Evolutionary conservation across 257 asterid genomes (phyloP).

Genomic region (Fraxinus cuspidata): DNA sequence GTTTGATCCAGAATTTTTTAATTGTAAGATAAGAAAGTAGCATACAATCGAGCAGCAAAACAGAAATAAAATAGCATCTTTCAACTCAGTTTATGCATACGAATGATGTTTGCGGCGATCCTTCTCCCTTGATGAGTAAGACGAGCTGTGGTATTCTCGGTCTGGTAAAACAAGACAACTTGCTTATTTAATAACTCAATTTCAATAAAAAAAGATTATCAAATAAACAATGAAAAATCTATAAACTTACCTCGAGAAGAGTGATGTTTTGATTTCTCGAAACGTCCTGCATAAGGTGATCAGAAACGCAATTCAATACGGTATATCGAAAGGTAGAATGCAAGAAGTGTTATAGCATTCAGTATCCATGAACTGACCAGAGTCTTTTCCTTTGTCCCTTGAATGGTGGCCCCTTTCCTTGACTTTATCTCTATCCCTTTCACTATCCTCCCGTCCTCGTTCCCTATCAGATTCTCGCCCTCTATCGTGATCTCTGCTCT

Average conservation of each 20-base stretch:
- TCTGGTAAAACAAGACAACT: conserved; percentile 40
- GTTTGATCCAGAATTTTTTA: not conserved
- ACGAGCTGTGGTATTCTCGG: conserved; percentile 62
- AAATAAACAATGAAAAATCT: not conserved
- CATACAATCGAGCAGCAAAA: no score
- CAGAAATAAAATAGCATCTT: not conserved
- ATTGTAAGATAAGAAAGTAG: no score
- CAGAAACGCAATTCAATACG: conserved; percentile 13
- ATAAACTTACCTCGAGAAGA: conserved; percentile 66
- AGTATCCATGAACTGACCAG: conserved; percentile 35
- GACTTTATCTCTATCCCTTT: conserved; percentile 64
- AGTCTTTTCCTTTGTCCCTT: conserved; percentile 70
- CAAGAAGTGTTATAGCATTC: conserved; percentile 5
- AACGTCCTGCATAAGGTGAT: conserved; percentile 48
- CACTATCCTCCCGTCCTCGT: conserved; percentile 60
- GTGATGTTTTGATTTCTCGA: conserved; percentile 68
- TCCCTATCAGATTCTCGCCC: conserved; percentile 76
- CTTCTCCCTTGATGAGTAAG: conserved; percentile 70
- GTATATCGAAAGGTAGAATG: not conserved
- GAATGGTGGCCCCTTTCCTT: conserved; percentile 77
- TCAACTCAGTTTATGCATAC: conserved; percentile 32
- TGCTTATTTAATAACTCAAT: not conserved
- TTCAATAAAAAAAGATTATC: not conserved
- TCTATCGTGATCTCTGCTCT: conserved; percentile 65
- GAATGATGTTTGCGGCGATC: conserved; percentile 76